These are phyloP conservation scores for Cynanchum wilfordii DNA, from an alignment of 257 asterid genomes.

Conservation along the genomic window DNA sequence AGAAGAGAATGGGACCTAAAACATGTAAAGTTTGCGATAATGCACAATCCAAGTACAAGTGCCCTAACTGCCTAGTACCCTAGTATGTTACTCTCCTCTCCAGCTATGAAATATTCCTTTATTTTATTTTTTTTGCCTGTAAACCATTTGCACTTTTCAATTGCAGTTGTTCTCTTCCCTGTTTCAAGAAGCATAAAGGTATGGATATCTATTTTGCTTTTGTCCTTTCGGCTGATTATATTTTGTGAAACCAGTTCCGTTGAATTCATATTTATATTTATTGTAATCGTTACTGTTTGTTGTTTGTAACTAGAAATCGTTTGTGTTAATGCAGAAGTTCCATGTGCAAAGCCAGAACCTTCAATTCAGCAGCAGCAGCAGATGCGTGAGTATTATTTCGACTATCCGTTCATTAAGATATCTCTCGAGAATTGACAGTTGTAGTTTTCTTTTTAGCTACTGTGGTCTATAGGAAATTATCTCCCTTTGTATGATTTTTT, in stretches of 20 bases:
- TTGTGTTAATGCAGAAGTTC: conserved; percentile 48
- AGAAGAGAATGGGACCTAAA: conserved; percentile 44
- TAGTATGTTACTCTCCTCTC: conserved; percentile 39
- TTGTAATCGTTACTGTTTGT: neutral
- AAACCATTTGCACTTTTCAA: conserved; percentile 11
- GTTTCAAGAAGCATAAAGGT: conserved; percentile 95
- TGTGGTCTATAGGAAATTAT: neutral
- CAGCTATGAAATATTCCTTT: neutral
- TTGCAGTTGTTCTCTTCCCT: conserved; percentile 60
- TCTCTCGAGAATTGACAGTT: neutral
- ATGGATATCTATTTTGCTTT: neutral
- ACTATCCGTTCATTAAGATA: neutral
- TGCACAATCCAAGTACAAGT: conserved; percentile 74
- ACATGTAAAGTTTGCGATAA: conserved; percentile 65
- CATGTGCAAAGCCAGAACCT: conserved; percentile 51
- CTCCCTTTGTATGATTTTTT: too few species aligned
- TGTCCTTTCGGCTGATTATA: neutral
- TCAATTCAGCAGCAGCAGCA: conserved; percentile 23
- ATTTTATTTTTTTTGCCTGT: neutral
- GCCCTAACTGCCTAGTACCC: conserved; percentile 67
- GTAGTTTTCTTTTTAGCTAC: neutral
- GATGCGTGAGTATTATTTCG: conserved; percentile 4
- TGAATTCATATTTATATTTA: neutral
- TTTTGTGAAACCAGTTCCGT: neutral
- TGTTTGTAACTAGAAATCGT: neutral